Conservation (phyloP, 345 rosid species). For the Camelina neglecta region DNA sequence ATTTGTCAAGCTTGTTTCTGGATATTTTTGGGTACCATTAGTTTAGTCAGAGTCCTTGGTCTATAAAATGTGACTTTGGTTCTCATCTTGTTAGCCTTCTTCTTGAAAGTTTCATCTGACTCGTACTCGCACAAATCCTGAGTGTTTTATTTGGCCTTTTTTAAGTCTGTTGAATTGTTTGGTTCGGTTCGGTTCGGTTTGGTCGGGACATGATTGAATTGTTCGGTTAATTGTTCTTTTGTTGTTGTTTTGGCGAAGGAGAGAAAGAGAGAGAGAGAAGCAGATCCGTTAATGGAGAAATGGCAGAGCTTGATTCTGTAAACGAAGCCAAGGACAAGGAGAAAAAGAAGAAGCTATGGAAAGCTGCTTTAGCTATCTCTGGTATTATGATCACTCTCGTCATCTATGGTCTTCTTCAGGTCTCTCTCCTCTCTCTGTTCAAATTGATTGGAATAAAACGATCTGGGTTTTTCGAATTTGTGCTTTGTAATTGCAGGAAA, state of each 20-base stretch:
- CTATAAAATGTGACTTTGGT: neutral
- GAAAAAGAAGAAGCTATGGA: slow-evolving; percentile 66
- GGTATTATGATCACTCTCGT: slow-evolving; percentile 91
- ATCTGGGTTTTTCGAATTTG: neutral
- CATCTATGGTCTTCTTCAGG: slow-evolving; percentile 88
- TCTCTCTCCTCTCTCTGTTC: slow-evolving; percentile 22
- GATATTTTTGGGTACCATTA: too few relatives aligned
- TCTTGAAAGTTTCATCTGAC: neutral
- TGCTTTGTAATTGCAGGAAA: slow-evolving; percentile 57
- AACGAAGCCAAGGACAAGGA: slow-evolving; percentile 46
- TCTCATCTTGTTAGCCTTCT: neutral
- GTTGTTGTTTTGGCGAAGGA: neutral
- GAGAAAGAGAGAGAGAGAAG: slow-evolving; percentile 7
- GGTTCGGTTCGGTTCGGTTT: slow-evolving; percentile 1
- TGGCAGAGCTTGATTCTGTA: slow-evolving; percentile 60
- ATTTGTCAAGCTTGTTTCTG: too few relatives aligned
- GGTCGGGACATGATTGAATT: neutral
- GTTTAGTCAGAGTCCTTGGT: neutral
- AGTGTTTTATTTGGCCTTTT: too few relatives aligned
- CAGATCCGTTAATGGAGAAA: slow-evolving; percentile 52
- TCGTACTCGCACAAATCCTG: too few relatives aligned
- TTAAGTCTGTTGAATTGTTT: too few relatives aligned
- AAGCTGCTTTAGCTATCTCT: slow-evolving; percentile 63
- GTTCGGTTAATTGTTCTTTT: slow-evolving; percentile 9
- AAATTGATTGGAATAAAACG: slow-evolving; percentile 1